Percentiles rank a stretch among this genome's conserved stretches.
Evolutionary conservation across 176 grass and related monocot species (phyloP).

Genomic region (Olyra latifolia): DNA sequence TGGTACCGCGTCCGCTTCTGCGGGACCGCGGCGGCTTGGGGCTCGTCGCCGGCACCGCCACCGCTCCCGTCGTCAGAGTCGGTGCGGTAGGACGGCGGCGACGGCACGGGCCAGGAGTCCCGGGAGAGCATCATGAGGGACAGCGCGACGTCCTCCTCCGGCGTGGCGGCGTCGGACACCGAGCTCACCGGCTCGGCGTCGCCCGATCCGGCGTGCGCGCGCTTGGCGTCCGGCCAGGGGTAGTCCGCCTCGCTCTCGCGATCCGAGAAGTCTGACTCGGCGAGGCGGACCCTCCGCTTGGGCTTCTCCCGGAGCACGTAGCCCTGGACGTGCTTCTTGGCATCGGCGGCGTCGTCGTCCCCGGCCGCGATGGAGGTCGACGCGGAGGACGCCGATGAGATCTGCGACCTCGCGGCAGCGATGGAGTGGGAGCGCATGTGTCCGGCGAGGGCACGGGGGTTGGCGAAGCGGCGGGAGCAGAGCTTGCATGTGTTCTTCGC

Average conservation of each 20-base stretch:
- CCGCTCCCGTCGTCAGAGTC: constrained; percentile 23
- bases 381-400: constrained; percentile 48
- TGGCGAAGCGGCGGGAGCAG: constrained; percentile 77
- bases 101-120: constrained; percentile 38
- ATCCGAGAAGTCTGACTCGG: constrained; percentile 66
- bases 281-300: constrained; percentile 49
- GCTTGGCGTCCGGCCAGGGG: constrained; percentile 34
- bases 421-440: constrained; percentile 80
- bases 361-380: constrained; percentile 43
- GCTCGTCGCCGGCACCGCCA: not conserved
- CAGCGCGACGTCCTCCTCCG: constrained; percentile 66
- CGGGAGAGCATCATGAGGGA: constrained; percentile 73
- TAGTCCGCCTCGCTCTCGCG: constrained; percentile 61
- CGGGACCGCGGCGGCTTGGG: not conserved
- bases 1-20: constrained; percentile 50
- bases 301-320: constrained; percentile 64
- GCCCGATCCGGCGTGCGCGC: constrained; percentile 35
- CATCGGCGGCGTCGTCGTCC: constrained; percentile 16
- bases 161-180: constrained; percentile 50
- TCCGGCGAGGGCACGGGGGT: constrained; percentile 55
- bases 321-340: constrained; percentile 17
- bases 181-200: constrained; percentile 63
- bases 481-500: constrained; percentile 66
- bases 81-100: not conserved
- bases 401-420: constrained; percentile 39